A percentile compares a stretch with the other conserved stretches of the same genome.
These are phyloP conservation scores for Vitis rotundifolia DNA, from an alignment of 164 flowering plant genomes.

Conservation along the genomic window DNA sequence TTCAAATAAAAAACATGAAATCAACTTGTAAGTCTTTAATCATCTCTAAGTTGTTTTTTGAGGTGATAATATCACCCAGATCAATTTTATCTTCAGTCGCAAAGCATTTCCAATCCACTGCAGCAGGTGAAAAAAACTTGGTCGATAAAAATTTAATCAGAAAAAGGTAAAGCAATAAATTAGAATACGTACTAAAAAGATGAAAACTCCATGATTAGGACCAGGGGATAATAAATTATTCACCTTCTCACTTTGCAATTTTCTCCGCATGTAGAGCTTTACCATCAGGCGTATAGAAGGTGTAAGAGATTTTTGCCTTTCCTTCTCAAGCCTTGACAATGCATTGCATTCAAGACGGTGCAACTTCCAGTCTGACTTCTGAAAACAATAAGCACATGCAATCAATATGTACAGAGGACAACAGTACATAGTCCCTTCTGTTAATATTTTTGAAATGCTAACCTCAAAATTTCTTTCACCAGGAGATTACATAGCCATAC, in stretches of 20 bases:
- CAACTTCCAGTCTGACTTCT: conserved; percentile 91
- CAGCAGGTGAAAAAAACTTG: too few species aligned
- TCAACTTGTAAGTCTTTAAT: too few species aligned
- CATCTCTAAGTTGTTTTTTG: too few species aligned
- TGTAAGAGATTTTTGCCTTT: conserved; percentile 62
- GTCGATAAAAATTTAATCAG: not conserved
- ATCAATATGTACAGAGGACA: not conserved
- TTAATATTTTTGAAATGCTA: too few species aligned
- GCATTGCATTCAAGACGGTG: conserved; percentile 78
- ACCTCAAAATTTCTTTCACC: too few species aligned
- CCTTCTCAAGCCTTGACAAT: conserved; percentile 56
- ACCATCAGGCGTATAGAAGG: conserved; percentile 86
- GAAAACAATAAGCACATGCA: conserved; percentile 21
- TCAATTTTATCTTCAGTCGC: too few species aligned
- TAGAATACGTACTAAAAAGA: too few species aligned
- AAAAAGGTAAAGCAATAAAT: not conserved
- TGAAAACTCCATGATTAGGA: too few species aligned
- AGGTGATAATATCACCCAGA: too few species aligned
- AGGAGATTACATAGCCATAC: too few species aligned
- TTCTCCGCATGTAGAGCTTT: conserved; percentile 65
- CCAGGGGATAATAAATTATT: conserved; percentile 1
- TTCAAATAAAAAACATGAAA: too few species aligned
- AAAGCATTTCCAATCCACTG: too few species aligned
- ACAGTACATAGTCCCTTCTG: not conserved
- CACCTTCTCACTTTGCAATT: conserved; percentile 77